Base-by-base conservation (phyloP, 495 filamentous ascomycete genomes). In the Corynascus novoguineensis region DNA sequence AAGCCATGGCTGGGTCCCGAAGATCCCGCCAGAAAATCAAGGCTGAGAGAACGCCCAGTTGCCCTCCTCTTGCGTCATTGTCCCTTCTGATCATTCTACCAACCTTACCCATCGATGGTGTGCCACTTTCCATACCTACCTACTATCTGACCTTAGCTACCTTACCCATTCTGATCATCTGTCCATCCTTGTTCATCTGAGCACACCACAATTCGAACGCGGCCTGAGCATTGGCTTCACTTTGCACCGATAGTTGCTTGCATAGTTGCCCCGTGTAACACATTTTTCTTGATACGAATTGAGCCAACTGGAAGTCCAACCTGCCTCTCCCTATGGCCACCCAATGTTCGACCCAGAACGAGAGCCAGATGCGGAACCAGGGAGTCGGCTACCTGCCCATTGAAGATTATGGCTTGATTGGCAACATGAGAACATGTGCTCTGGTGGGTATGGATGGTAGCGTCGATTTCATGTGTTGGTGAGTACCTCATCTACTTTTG, bases 381-480 rank as follows among this genome's bases (percentile, higher is more conserved):
- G 50, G 59, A 12, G 63, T 60, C 0, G 72, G 73, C 11, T 87
- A 86, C 60, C 79, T 80, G 31, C 80, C 86, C 50, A 86, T 89
- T 56, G 86, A 88, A 63, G 78, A 88, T 64, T 89, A 89, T 75
- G 86, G 86, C 29, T 72, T 89, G 58, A 86, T 88, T 64, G 86
- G 86, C 14, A 87, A 88, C 64, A 87, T 88, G 85, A 77, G 82
- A 62, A 88, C 86, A n/a, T 86, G 83, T 71, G 85, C 86, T 22
- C 72, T 89, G 27, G 78, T 87, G 31, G 84, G 83, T 65, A 84
- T 86, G 64, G 82, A 83, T 58, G 86, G 86, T 14, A 85, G 83
- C 60, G 64, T 88, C 60, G 86, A 88, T 68, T 88, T 81, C 61
- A 86, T 89, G 84, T 89, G 86, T 65, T 89, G 86, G 82, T 82